Conservation (phyloP, 2,329 filamentous ascomycete genomes). For the Bisporella sp. region DNA sequence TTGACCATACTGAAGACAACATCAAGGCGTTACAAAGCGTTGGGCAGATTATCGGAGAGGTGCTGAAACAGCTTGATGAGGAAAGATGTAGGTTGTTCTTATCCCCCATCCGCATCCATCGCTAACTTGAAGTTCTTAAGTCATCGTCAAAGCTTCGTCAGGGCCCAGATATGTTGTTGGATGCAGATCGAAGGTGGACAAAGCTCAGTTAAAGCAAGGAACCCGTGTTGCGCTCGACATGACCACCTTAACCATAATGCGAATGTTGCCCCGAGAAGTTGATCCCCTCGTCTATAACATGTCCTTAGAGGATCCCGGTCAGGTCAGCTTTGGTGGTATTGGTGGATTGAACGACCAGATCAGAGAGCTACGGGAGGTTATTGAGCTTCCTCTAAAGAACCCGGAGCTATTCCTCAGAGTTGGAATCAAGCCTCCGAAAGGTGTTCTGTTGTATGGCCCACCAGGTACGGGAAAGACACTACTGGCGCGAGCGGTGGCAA, state of each 20-base stretch:
- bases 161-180: slow-evolving; percentile 97
- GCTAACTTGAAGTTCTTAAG: slow-evolving; percentile 38
- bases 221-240: slow-evolving; percentile 96
- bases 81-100: slow-evolving; percentile 73
- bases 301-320: slow-evolving; percentile 95
- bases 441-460: slow-evolving; percentile 90
- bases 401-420: slow-evolving; percentile 95
- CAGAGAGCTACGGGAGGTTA: slow-evolving; percentile 92
- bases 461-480: slow-evolving; percentile 97
- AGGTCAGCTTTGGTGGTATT: slow-evolving; percentile 96
- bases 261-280: slow-evolving; percentile 97
- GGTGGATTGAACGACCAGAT: slow-evolving; percentile 98
- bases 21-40: slow-evolving; percentile 99
- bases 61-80: slow-evolving; percentile 96
- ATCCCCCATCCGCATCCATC: not conserved
- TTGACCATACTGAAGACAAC: slow-evolving; percentile 95
- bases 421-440: slow-evolving; percentile 98
- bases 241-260: slow-evolving; percentile 99
- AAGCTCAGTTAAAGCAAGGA: slow-evolving; percentile 93
- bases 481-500: slow-evolving; percentile 88
- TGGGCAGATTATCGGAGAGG: slow-evolving; percentile 98
- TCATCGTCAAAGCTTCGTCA: slow-evolving; percentile 97
- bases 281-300: slow-evolving; percentile 99
- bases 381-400: slow-evolving; percentile 96
- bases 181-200: slow-evolving; percentile 97